A percentile compares a stretch with the other conserved stretches of the same genome.
phyloP scores from a whole-genome alignment of 129 eudicot species.

The Lactuca sativa region DNA sequence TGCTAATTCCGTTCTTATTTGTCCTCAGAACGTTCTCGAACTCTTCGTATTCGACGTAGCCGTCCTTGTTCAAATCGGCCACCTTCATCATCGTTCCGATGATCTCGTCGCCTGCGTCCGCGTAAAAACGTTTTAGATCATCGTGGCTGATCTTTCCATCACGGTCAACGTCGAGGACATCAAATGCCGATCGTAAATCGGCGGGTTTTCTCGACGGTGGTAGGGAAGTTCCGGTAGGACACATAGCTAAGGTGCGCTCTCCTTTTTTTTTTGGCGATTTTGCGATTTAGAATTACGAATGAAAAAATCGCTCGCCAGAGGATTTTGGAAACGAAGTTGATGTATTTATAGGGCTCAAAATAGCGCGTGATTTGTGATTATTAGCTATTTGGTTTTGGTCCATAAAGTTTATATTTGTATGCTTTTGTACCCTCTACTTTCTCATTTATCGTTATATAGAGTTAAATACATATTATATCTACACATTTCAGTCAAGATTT shows the following conservation, averaged over 20 bases:
- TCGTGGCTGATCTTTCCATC: slow-evolving; percentile 66
- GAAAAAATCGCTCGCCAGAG: neutral
- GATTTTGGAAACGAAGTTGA: neutral
- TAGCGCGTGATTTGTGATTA: neutral
- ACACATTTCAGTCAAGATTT: too few relatives aligned
- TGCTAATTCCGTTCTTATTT: neutral
- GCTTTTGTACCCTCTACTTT: too few relatives aligned
- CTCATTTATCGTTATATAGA: too few relatives aligned
- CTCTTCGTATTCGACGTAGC: slow-evolving; percentile 69
- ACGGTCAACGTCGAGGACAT: slow-evolving; percentile 62
- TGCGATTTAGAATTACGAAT: neutral
- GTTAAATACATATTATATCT: too few relatives aligned
- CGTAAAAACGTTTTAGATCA: slow-evolving; percentile 51
- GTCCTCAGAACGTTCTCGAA: slow-evolving; percentile 54
- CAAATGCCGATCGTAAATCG: slow-evolving; percentile 59
- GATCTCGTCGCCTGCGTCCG: slow-evolving; percentile 37
- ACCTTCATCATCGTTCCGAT: slow-evolving; percentile 63
- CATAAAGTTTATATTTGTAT: too few relatives aligned
- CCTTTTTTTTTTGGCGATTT: slow-evolving; percentile 10
- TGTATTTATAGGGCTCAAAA: neutral
- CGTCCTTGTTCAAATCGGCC: slow-evolving; percentile 63
- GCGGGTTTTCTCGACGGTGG: slow-evolving; percentile 11
- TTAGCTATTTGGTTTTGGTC: too few relatives aligned
- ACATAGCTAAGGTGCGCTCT: slow-evolving; percentile 28
- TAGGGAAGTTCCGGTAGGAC: slow-evolving; percentile 47